Evolutionary conservation across 2,329 filamentous ascomycete genomes (phyloP).

Genomic region (Fusarium sp.): DNA sequence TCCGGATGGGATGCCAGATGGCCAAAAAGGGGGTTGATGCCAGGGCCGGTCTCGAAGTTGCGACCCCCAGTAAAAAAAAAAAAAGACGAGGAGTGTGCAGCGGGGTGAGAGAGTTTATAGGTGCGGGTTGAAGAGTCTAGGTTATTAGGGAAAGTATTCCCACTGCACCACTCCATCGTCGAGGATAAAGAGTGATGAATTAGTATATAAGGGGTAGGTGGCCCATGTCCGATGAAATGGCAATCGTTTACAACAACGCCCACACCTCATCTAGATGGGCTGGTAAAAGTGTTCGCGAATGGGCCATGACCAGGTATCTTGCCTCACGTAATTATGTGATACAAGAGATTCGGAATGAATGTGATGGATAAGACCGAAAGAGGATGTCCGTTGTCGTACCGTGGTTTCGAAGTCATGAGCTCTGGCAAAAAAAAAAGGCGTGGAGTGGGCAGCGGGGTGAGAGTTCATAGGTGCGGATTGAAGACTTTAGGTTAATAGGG

Average conservation of each 20-base stretch:
- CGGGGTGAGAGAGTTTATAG: constrained; percentile 2
- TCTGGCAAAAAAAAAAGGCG: neutral
- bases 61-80: neutral
- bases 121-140: neutral
- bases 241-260: neutral
- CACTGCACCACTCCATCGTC: constrained; percentile 9
- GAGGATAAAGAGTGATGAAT: neutral
- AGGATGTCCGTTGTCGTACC: too few species aligned
- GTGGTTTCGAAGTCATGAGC: neutral
- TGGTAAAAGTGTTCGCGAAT: neutral
- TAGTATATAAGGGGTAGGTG: constrained; percentile 5
- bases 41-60: neutral
- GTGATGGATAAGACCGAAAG: too few species aligned
- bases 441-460: neutral
- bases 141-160: constrained; percentile 11
- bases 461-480: neutral
- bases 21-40: neutral
- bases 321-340: neutral
- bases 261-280: too few species aligned
- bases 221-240: neutral
- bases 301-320: neutral
- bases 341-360: neutral
- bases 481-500: neutral
- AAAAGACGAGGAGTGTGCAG: constrained; percentile 1
- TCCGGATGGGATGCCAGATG: neutral